phyloP scores from a whole-genome alignment of 495 filamentous ascomycete genomes.

The Amphirosellinia nigrospora region DNA sequence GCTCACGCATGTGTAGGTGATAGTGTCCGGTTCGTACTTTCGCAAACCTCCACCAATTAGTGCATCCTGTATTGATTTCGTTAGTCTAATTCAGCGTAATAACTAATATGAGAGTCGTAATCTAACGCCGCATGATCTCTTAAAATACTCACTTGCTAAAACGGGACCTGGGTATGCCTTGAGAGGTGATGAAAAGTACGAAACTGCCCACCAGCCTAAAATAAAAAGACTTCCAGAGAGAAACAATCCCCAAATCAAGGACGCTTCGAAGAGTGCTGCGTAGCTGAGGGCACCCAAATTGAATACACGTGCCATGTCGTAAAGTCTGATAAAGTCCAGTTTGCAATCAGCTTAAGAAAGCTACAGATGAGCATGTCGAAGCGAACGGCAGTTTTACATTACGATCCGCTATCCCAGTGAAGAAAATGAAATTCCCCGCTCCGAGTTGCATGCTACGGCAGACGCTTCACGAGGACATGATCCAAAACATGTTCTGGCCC shows the following conservation, averaged over 20 bases:
- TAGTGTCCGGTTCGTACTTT: background rate
- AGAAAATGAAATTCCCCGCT: background rate
- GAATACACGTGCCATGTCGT: background rate
- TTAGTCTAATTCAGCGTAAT: background rate
- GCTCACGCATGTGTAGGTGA: constrained; percentile 2
- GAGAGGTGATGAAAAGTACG: background rate
- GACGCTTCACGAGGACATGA: background rate
- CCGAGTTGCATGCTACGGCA: background rate
- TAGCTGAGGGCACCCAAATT: background rate
- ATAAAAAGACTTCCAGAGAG: background rate
- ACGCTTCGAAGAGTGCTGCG: background rate
- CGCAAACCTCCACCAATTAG: background rate
- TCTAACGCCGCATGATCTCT: background rate
- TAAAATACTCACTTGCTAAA: background rate
- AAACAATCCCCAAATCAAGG: background rate
- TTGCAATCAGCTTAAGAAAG: background rate
- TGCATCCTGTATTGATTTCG: background rate
- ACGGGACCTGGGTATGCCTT: background rate
- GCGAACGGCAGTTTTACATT: background rate
- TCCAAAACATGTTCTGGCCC: no score
- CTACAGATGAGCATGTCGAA: background rate
- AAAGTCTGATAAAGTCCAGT: background rate
- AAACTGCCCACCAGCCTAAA: background rate
- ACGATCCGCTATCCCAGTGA: no score
- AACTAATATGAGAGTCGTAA: background rate